phyloP scores from a whole-genome alignment of 2,329 filamentous ascomycete genomes.

The Fusarium gaditjirri region DNA sequence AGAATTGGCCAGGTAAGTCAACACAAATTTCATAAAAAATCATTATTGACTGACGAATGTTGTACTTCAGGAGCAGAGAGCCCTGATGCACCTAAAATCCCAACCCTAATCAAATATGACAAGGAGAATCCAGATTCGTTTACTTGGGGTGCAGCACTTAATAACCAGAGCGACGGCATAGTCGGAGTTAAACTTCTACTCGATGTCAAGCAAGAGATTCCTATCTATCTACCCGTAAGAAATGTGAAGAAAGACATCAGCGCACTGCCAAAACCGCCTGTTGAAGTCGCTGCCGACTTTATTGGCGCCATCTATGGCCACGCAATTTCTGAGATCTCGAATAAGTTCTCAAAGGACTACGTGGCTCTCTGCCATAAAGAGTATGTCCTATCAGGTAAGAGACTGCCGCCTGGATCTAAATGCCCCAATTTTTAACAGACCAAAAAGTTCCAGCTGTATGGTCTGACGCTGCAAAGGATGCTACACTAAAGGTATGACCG shows the following conservation, averaged over 20 bases:
- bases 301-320: not conserved
- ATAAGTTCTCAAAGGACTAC: not conserved
- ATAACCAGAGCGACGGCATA: not conserved
- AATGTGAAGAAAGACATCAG: not conserved
- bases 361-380: not conserved
- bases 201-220: not conserved
- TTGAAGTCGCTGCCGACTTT: not conserved
- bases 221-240: not conserved
- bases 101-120: not conserved
- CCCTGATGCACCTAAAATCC: not conserved
- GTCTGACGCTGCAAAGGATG: not conserved
- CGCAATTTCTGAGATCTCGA: not conserved
- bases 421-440: not conserved
- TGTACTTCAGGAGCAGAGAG: not conserved
- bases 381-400: not conserved
- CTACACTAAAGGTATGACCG: not conserved
- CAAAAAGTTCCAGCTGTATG: not conserved
- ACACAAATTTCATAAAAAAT: not conserved
- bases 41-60: not conserved
- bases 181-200: not conserved
- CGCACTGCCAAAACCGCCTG: not conserved
- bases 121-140: not conserved
- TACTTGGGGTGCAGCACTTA: not conserved
- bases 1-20: not conserved
- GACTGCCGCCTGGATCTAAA: not conserved